Evolutionary conservation across 306 rosid genomes (phyloP), one percentile per base, ranked within the genome.

Genomic region (Canavalia gladiata): DNA sequence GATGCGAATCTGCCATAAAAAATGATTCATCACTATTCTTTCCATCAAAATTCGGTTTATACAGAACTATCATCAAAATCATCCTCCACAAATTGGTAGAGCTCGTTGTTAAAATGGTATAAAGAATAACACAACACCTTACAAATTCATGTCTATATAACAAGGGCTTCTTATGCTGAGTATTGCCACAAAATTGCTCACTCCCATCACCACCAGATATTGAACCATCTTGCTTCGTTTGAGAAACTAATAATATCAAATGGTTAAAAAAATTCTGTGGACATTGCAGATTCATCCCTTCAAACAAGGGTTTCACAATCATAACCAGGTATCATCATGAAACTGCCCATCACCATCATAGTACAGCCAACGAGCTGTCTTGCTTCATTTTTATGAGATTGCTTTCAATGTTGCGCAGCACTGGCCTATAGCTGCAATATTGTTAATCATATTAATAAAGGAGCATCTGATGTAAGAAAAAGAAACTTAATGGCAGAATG

Each of bases 391-490:
- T 90, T 74, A 90, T 75, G 60, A 95, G 94, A 69, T 63, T 84
- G 64, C 82, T 91, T 85, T 95, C 98, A 62, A 93, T 91, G 79
- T 93, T 91, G 84, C 98, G 90, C 64, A 95, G 83, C 51, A 95
- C 96, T 1, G 99, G 98, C 87, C 80, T 91, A 77, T 91, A 91
- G 79, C 99, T 95, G 93, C 87, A 81, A 81, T 5, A 69, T 62
- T 8, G 33, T 55, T 12, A 39, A 84, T 77, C 12, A 67, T 68
- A 85, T 82, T 18, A 77, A 51, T 10, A 75, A 71, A 62, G 28
- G 52, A 74, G 41, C 30, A 33, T 45, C 30, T 11, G 13, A 65
- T 54, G 13, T 46, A 55, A 65, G 7, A 66, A 55, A 4, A 18
- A 18, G 56, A 46, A 46, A 58, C 57, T 25, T 59, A 57, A 46